Conservation (phyloP, 306 rosid species). For the Vigna unguiculata region DNA sequence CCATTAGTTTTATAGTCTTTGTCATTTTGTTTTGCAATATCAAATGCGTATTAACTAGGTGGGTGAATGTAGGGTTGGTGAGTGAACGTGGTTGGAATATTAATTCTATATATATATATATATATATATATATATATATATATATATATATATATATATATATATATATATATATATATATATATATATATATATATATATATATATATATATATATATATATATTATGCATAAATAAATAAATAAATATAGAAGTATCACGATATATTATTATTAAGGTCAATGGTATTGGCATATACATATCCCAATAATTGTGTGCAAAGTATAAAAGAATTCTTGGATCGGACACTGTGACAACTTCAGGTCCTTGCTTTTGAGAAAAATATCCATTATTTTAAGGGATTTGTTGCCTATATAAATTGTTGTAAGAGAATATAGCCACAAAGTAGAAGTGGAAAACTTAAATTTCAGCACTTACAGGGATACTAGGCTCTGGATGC, state of each 20-base stretch:
- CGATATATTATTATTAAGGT: constrained; percentile 34
- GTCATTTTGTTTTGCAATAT: constrained; percentile 48
- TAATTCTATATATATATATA: too few species aligned
- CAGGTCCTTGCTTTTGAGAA: constrained; percentile 54
- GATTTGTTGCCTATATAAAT: constrained; percentile 37
- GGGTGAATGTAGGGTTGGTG: constrained; percentile 53
- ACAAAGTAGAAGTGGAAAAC: neutral
- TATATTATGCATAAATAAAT: neutral
- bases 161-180: too few species aligned
- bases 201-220: too few species aligned
- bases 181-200: too few species aligned
- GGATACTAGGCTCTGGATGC: constrained; percentile 78
- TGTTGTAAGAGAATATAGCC: too few species aligned
- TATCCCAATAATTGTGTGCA: constrained; percentile 17
- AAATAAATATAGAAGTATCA: neutral
- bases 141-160: too few species aligned
- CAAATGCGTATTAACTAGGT: constrained; percentile 50
- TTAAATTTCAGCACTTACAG: constrained; percentile 58
- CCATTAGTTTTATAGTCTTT: constrained; percentile 58
- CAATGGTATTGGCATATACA: constrained; percentile 19
- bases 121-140: too few species aligned
- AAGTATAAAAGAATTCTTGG: constrained; percentile 59
- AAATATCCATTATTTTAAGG: constrained; percentile 59
- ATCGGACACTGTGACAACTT: constrained; percentile 69
- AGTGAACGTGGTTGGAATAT: constrained; percentile 55